phyloP scores from a whole-genome alignment of 371 early-diverging fungal species.

The Mortierella sp. region DNA sequence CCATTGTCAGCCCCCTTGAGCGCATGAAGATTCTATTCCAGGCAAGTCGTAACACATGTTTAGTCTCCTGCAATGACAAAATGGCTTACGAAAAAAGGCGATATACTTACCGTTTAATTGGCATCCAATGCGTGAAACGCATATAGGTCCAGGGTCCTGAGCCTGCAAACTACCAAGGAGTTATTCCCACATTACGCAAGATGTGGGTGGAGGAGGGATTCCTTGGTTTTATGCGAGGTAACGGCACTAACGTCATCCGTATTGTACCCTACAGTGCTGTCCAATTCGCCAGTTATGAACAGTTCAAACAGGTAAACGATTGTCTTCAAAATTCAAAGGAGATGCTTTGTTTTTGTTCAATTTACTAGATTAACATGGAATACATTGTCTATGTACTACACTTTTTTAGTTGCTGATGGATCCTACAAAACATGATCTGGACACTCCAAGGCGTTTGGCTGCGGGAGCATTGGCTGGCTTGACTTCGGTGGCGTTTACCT shows the following conservation, averaged over 20 bases:
- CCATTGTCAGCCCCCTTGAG: constrained; percentile 94
- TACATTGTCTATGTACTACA: background rate
- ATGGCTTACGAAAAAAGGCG: background rate
- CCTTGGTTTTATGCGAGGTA: constrained; percentile 90
- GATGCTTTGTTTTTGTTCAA: constrained; percentile 11
- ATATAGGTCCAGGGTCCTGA: constrained; percentile 82
- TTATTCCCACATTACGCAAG: constrained; percentile 79
- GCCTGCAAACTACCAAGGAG: constrained; percentile 77
- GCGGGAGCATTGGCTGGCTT: constrained; percentile 91
- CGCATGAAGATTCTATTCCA: constrained; percentile 95
- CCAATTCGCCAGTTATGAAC: constrained; percentile 93
- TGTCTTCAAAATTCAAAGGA: background rate
- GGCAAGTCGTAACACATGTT: constrained; percentile 62
- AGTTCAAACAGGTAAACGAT: constrained; percentile 68
- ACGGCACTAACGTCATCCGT: constrained; percentile 93
- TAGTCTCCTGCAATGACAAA: background rate
- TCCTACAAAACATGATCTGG: constrained; percentile 76
- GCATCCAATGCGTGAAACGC: background rate
- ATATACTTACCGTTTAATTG: background rate
- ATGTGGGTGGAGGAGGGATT: constrained; percentile 93
- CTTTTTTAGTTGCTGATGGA: constrained; percentile 70
- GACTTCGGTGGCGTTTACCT: constrained; percentile 87
- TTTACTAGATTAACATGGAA: background rate
- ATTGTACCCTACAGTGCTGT: constrained; percentile 93
- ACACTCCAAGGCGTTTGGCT: constrained; percentile 78